A percentile compares a stretch with the other conserved stretches of the same genome.
phyloP scores from a whole-genome alignment of 352 stramenopile genomes.

The Globisporangium irregulare region DNA sequence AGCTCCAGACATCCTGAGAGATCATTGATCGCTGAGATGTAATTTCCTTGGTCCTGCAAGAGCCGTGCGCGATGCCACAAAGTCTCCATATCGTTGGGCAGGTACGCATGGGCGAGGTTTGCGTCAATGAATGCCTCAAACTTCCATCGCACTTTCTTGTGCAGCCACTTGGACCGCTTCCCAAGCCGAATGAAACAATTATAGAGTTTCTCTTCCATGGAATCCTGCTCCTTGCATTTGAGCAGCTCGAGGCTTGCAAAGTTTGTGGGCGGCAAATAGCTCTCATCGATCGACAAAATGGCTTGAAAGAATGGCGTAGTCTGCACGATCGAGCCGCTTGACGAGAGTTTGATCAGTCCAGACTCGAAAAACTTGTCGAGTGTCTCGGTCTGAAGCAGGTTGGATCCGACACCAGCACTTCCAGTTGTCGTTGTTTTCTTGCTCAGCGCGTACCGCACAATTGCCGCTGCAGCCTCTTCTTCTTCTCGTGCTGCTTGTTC shows the following conservation, averaged over 20 bases:
- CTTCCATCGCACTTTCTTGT: constrained; percentile 37
- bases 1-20: constrained; percentile 39
- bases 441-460: constrained; percentile 40
- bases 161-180: constrained; percentile 49
- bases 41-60: constrained; percentile 38
- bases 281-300: constrained; percentile 49
- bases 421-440: constrained; percentile 26
- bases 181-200: constrained; percentile 38
- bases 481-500: constrained; percentile 29
- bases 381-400: constrained; percentile 31
- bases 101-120: constrained; percentile 45
- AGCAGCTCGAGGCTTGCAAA: constrained; percentile 54
- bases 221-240: constrained; percentile 54
- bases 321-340: constrained; percentile 29
- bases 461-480: constrained; percentile 32
- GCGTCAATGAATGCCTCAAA: constrained; percentile 57
- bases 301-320: constrained; percentile 46
- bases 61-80: constrained; percentile 46
- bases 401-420: not conserved
- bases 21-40: constrained; percentile 35
- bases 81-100: constrained; percentile 47
- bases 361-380: constrained; percentile 62
- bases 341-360: constrained; percentile 38
- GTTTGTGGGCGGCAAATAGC: constrained; percentile 47
- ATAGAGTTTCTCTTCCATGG: constrained; percentile 51